Evolutionary conservation across 805 yeast species (phyloP).

Genomic region (Candida patagonica): DNA sequence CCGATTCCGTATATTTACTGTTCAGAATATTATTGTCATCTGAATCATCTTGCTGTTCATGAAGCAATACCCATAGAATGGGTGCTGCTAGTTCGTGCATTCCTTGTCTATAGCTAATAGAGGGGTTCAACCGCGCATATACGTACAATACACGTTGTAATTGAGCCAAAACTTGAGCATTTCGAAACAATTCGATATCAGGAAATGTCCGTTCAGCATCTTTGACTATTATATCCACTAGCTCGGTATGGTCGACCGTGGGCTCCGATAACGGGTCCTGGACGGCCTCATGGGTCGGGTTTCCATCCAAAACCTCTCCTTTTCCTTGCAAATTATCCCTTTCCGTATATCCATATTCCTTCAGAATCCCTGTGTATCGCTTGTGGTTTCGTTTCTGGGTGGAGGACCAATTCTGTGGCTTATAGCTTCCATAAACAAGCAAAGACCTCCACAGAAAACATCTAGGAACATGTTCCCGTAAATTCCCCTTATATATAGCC

Average conservation of each 20-base stretch:
- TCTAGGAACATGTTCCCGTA: slow-evolving; percentile 9
- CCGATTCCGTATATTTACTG: slow-evolving; percentile 21
- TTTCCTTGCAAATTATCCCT: too few species aligned
- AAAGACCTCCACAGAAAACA: slow-evolving; percentile 17
- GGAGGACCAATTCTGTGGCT: slow-evolving; percentile 13
- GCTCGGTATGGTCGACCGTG: slow-evolving; percentile 5
- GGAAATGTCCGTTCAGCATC: slow-evolving; percentile 30
- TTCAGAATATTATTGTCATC: background rate
- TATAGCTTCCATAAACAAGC: slow-evolving; percentile 16
- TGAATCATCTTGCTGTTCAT: slow-evolving; percentile 1
- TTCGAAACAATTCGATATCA: slow-evolving; percentile 25
- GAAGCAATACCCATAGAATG: slow-evolving; percentile 24
- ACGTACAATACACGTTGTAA: slow-evolving; percentile 32
- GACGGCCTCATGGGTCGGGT: background rate
- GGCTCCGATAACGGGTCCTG: slow-evolving; percentile 2
- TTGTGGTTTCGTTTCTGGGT: slow-evolving; percentile 5
- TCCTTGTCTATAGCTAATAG: slow-evolving; percentile 45
- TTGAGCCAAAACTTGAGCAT: slow-evolving; percentile 23
- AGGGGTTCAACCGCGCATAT: slow-evolving; percentile 39
- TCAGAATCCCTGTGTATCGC: slow-evolving; percentile 7
- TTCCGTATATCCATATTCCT: slow-evolving; percentile 1
- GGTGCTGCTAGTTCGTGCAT: slow-evolving; percentile 46
- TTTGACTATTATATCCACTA: slow-evolving; percentile 20
- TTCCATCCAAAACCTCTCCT: background rate
- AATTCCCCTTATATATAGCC: slow-evolving; percentile 13